Evolutionary conservation across 441 rosid species (phyloP).

Genomic region (Syzygium syzygioides): DNA sequence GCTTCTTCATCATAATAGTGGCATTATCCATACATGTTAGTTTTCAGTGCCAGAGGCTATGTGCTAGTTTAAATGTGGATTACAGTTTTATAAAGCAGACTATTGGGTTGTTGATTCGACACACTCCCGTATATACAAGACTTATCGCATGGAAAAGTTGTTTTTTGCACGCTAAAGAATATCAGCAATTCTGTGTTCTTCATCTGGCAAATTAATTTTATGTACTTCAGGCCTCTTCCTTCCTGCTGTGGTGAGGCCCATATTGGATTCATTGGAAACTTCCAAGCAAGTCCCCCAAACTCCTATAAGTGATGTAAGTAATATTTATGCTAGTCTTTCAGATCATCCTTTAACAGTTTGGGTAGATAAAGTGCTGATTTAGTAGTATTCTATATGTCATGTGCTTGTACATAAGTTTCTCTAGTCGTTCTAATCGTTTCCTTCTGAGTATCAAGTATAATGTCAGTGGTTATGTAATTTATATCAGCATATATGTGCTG

Average conservation of each 20-base stretch:
- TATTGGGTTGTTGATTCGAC: neutral
- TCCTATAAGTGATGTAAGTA: slow-evolving; percentile 67
- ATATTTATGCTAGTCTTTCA: neutral
- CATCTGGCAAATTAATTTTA: neutral
- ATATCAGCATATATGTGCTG: neutral
- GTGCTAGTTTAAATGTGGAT: neutral
- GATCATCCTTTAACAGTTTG: neutral
- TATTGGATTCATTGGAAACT: slow-evolving; percentile 81
- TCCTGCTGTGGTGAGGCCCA: slow-evolving; percentile 96
- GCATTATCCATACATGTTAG: neutral
- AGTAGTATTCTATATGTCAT: neutral
- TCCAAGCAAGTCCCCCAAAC: slow-evolving; percentile 75
- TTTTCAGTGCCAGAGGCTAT: neutral
- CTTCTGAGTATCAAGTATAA: neutral
- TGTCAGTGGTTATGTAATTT: neutral
- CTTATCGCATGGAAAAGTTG: neutral
- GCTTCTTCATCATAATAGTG: neutral
- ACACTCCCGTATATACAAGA: neutral
- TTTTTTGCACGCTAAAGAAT: neutral
- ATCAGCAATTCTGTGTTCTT: neutral
- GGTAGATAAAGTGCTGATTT: neutral
- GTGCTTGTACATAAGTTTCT: neutral
- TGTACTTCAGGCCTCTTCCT: slow-evolving; percentile 63
- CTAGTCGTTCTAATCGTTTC: neutral
- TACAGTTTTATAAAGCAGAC: neutral